phyloP scores from a whole-genome alignment of 2,329 filamentous ascomycete genomes.

The Bipolaris sorokiniana region DNA sequence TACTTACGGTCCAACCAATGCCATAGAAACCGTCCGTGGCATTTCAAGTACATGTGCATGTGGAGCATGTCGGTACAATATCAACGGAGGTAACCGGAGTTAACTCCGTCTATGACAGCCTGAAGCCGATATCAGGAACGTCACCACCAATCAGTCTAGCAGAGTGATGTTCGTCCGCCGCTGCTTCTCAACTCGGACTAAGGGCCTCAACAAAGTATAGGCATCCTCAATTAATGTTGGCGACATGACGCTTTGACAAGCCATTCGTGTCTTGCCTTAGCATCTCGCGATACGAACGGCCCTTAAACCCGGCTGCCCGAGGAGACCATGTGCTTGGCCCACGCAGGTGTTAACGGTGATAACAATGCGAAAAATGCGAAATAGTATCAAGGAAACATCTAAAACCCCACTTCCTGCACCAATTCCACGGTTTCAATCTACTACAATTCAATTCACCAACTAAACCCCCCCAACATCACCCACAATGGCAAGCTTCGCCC shows the following conservation, averaged over 20 bases:
- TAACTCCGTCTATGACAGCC: background rate
- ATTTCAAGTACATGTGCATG: background rate
- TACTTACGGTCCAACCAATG: too few relatives aligned
- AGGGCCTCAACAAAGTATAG: background rate
- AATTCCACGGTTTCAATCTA: background rate
- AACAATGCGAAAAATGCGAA: too few relatives aligned
- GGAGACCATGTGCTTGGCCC: background rate
- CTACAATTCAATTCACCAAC: background rate
- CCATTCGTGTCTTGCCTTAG: background rate
- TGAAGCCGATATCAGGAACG: background rate
- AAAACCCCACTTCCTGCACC: background rate
- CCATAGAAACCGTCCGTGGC: too few relatives aligned
- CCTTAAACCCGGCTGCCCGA: background rate
- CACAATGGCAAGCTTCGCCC: constrained; percentile 7
- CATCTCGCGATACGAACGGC: background rate
- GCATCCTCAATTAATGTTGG: background rate
- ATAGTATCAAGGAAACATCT: background rate
- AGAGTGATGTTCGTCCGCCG: background rate
- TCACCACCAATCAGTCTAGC: too few relatives aligned
- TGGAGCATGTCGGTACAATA: background rate
- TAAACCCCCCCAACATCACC: background rate
- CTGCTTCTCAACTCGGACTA: background rate
- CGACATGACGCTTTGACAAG: background rate
- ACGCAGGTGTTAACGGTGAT: background rate
- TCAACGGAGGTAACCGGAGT: background rate